A percentile compares a stretch with the other conserved stretches of the same genome.
These are phyloP conservation scores for Hyaloscypha finlandica DNA, from an alignment of 495 filamentous ascomycete species.

Conservation along the genomic window DNA sequence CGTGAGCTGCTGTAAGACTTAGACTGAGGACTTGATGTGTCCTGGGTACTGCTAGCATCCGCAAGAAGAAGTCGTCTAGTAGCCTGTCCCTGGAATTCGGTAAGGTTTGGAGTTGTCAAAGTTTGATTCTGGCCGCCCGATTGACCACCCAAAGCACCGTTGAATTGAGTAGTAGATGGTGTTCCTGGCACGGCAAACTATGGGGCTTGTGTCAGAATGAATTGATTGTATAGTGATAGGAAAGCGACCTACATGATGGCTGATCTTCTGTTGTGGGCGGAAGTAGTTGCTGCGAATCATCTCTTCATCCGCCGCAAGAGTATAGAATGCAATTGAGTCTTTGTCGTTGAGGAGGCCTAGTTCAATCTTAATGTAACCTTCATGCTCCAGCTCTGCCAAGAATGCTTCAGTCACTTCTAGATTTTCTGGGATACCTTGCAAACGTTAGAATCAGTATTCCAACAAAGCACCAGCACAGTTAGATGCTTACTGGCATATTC, in stretches of 20 bases:
- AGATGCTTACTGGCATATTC: constrained; percentile 8
- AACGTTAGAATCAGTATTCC: background rate
- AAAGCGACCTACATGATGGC: constrained; percentile 12
- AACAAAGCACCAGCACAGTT: background rate
- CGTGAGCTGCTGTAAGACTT: background rate
- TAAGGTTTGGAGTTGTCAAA: background rate
- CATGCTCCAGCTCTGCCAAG: background rate
- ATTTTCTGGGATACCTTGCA: background rate
- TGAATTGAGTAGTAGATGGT: background rate
- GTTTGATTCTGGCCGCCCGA: background rate
- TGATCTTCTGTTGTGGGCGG: constrained; percentile 17
- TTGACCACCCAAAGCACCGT: background rate
- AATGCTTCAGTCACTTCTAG: background rate
- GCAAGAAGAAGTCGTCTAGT: background rate
- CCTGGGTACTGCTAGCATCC: constrained; percentile 13
- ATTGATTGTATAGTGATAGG: background rate
- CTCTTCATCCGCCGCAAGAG: constrained; percentile 2
- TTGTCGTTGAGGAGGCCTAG: background rate
- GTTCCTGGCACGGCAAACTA: constrained; percentile 5
- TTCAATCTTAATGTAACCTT: background rate
- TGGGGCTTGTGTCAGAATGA: background rate
- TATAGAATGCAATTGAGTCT: background rate
- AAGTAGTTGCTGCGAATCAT: constrained; percentile 13
- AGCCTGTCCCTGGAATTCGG: background rate
- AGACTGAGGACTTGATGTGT: constrained; percentile 9